Conservation (phyloP, 345 rosid genomes). For the Anacardium occidentale region DNA sequence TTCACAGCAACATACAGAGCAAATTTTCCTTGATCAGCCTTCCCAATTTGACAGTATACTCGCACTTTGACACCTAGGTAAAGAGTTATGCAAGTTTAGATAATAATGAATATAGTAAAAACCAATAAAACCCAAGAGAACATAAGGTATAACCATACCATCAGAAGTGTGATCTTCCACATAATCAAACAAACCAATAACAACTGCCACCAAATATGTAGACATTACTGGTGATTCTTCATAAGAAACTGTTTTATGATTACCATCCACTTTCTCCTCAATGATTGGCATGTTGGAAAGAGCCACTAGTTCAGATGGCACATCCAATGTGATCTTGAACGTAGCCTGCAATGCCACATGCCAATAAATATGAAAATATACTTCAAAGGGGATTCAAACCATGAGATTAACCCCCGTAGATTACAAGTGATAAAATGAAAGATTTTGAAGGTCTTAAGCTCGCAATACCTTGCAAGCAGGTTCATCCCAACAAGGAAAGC, state of each 20-base stretch:
- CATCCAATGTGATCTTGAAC: constrained; percentile 86
- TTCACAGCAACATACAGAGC: constrained; percentile 90
- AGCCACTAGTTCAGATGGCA: constrained; percentile 77
- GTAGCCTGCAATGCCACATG: constrained; percentile 59
- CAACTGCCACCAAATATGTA: constrained; percentile 94
- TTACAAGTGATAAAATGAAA: background rate
- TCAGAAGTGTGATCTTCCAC: constrained; percentile 88
- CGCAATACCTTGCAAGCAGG: constrained; percentile 82
- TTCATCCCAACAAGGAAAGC: constrained; percentile 99
- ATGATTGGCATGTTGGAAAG: constrained; percentile 85
- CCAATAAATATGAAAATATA: constrained; percentile 8
- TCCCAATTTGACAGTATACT: constrained; percentile 88
- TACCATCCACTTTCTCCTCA: constrained; percentile 72
- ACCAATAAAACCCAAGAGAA: background rate
- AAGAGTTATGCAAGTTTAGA: constrained; percentile 16
- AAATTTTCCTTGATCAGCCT: constrained; percentile 82
- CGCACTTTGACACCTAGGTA: constrained; percentile 74
- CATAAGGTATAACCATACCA: constrained; percentile 39
- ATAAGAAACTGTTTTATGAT: constrained; percentile 58
- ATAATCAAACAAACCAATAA: constrained; percentile 83
- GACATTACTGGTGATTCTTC: constrained; percentile 95
- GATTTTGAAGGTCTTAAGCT: too few species aligned
- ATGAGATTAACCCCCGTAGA: background rate
- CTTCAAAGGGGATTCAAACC: background rate
- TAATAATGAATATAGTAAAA: background rate